These are phyloP conservation scores for Trichoderma koningiopsis DNA, from an alignment of 2,329 filamentous ascomycete species.

Conservation along the genomic window DNA sequence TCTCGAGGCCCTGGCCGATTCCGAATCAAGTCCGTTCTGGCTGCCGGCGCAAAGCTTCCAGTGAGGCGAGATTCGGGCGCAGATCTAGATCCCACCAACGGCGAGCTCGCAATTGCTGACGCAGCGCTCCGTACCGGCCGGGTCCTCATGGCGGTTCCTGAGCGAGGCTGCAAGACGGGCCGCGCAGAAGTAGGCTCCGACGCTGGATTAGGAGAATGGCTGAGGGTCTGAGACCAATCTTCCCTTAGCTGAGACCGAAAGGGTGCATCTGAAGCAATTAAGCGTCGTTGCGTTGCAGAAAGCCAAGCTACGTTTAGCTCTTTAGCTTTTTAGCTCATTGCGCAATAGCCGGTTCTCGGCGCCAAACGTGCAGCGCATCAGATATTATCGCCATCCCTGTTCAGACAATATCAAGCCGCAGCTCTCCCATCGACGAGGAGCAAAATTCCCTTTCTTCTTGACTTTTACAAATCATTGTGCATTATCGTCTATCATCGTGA, in stretches of 20 bases:
- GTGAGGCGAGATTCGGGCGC: background rate
- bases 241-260: slow-evolving; percentile 2
- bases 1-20: background rate
- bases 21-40: slow-evolving; percentile 16
- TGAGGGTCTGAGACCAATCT: background rate
- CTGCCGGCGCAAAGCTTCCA: background rate
- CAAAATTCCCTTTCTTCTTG: background rate
- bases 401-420: background rate
- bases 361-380: background rate
- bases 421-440: background rate
- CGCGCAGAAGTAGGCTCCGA: slow-evolving; percentile 12
- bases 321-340: slow-evolving; percentile 21
- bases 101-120: background rate
- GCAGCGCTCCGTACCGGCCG: background rate
- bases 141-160: background rate
- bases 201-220: background rate
- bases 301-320: slow-evolving; percentile 9
- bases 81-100: slow-evolving; percentile 20
- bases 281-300: background rate
- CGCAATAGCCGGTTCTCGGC: slow-evolving; percentile 4
- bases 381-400: background rate
- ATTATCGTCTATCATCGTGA: background rate
- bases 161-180: background rate
- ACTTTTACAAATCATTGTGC: background rate
- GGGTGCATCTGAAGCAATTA: background rate